phyloP scores from a whole-genome alignment of 2,329 filamentous ascomycete genomes.

The Aspergillus tanneri region DNA sequence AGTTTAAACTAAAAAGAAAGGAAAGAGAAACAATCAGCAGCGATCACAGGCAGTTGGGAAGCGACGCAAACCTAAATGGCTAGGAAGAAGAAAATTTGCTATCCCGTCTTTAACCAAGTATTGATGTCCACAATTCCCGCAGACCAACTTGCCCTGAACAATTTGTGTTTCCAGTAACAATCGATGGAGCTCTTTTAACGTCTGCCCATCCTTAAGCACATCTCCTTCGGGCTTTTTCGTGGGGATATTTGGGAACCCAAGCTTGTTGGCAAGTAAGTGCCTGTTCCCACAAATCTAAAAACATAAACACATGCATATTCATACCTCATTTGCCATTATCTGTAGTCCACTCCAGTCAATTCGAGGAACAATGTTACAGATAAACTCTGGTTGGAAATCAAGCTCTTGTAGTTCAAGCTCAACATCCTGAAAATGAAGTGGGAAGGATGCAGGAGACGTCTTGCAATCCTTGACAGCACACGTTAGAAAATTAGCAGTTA shows the following conservation, averaged over 20 bases:
- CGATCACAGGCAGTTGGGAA: neutral
- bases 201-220: constrained; percentile 65
- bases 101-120: constrained; percentile 95
- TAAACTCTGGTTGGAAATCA: constrained; percentile 75
- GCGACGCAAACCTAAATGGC: constrained; percentile 65
- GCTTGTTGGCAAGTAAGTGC: constrained; percentile 49
- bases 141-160: constrained; percentile 82
- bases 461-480: constrained; percentile 97
- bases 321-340: constrained; percentile 67
- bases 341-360: constrained; percentile 84
- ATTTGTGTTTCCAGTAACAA: constrained; percentile 88
- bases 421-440: constrained; percentile 87
- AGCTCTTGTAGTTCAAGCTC: constrained; percentile 83
- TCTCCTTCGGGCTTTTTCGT: constrained; percentile 62
- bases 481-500: constrained; percentile 94
- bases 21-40: constrained; percentile 1
- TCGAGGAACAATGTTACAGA: constrained; percentile 80
- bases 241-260: constrained; percentile 75
- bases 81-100: constrained; percentile 91
- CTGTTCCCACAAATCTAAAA: neutral
- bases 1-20: neutral
- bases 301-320: neutral
- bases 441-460: constrained; percentile 73
- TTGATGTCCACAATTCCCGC: constrained; percentile 87
- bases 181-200: constrained; percentile 73